These are phyloP conservation scores for Strigomonas culicis DNA, from an alignment of 208 protist species.

Conservation along the genomic window DNA sequence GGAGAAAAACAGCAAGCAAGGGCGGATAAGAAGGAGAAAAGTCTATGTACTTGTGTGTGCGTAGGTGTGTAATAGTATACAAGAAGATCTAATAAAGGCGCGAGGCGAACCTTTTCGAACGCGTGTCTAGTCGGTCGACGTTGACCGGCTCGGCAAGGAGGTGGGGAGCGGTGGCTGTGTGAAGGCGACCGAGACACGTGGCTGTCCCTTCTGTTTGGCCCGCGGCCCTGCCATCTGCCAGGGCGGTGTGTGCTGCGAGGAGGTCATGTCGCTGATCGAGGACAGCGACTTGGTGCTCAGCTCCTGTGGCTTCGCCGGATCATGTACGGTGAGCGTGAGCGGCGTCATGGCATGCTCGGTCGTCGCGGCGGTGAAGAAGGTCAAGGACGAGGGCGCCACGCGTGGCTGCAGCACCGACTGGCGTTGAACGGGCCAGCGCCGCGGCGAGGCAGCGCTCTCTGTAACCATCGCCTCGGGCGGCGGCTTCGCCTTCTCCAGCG, in stretches of 20 bases:
- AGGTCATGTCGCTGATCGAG: not conserved
- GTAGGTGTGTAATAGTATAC: not conserved
- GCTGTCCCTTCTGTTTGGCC: not conserved
- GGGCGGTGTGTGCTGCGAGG: not conserved
- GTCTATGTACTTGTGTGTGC: not conserved
- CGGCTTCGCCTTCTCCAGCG: conserved; percentile 7
- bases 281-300: not conserved
- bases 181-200: not conserved
- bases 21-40: not conserved
- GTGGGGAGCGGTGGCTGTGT: not conserved
- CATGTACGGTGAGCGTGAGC: not conserved
- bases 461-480: not conserved
- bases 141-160: not conserved
- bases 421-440: not conserved
- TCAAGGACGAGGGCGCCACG: not conserved
- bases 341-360: not conserved
- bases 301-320: too few relatives aligned
- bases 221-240: not conserved
- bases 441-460: not conserved
- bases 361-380: not conserved
- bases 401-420: not conserved
- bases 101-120: too few relatives aligned
- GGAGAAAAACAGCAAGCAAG: not conserved
- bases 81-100: too few relatives aligned
- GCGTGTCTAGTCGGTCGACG: not conserved